Conservation (phyloP, 306 rosid species). For the Comarum palustre region DNA sequence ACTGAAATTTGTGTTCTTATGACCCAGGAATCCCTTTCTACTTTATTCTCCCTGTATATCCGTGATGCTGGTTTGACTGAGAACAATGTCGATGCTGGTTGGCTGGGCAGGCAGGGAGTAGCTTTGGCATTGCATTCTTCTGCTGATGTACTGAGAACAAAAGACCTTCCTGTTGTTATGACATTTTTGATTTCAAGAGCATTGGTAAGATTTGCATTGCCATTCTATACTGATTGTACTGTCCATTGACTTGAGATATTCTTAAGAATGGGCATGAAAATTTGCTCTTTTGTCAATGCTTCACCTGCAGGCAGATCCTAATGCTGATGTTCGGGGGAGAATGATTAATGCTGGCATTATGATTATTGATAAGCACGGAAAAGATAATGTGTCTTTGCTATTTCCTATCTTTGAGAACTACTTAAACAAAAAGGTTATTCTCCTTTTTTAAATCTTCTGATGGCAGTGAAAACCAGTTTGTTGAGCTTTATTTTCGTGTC, state of each 20-base stretch:
- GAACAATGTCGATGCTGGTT: constrained; percentile 68
- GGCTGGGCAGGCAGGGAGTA: constrained; percentile 97
- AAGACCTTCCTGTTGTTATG: constrained; percentile 91
- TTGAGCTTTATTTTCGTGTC: background rate
- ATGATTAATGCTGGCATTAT: constrained; percentile 93
- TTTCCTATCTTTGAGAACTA: constrained; percentile 96
- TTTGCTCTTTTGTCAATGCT: constrained; percentile 20
- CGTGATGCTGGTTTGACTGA: constrained; percentile 61
- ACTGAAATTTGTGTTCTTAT: background rate
- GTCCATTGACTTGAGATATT: background rate
- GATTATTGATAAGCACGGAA: constrained; percentile 94
- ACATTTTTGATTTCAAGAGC: constrained; percentile 95
- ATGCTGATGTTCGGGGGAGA: constrained; percentile 91
- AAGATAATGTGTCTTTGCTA: constrained; percentile 72
- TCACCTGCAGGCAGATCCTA: constrained; percentile 85
- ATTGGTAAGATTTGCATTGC: constrained; percentile 46
- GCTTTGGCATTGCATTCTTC: constrained; percentile 81
- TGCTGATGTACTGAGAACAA: constrained; percentile 89
- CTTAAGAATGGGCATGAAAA: background rate
- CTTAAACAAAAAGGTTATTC: constrained; percentile 74
- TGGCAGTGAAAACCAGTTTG: background rate
- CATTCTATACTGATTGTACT: background rate
- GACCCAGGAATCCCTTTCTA: constrained; percentile 83
- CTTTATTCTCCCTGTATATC: constrained; percentile 79
- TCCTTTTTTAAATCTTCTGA: constrained; percentile 1